Evolutionary conservation across 495 filamentous ascomycete species (phyloP).

Genomic region (Neurospora sp.): DNA sequence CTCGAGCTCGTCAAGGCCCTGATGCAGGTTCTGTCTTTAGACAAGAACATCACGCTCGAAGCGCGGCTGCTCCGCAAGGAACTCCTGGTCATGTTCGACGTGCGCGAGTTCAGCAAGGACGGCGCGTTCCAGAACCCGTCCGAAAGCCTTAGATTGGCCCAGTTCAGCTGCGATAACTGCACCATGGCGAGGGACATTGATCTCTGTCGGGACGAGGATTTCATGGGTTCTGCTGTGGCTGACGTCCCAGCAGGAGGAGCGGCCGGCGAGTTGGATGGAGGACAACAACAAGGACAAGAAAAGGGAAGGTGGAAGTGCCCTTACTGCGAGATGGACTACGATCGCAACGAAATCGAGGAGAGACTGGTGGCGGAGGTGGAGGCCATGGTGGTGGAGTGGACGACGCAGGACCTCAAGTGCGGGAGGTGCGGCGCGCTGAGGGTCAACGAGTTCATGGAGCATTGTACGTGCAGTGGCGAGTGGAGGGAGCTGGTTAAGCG

Average conservation of each 20-base stretch:
- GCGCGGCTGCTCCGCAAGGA: slow-evolving; percentile 80
- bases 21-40: slow-evolving; percentile 81
- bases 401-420: slow-evolving; percentile 84
- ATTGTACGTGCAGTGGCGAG: slow-evolving; percentile 80
- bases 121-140: slow-evolving; percentile 81
- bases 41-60: slow-evolving; percentile 78
- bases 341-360: slow-evolving; percentile 73
- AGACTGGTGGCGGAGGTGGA: slow-evolving; percentile 67
- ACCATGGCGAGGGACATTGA: slow-evolving; percentile 83
- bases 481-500: slow-evolving; percentile 66
- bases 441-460: slow-evolving; percentile 91
- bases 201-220: slow-evolving; percentile 82
- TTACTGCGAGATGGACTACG: slow-evolving; percentile 66
- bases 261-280: slow-evolving; percentile 8
- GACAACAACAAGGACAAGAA: slow-evolving; percentile 4
- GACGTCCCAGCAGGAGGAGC: neutral
- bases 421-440: slow-evolving; percentile 52
- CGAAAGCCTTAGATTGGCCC: slow-evolving; percentile 56
- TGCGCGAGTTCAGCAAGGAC: slow-evolving; percentile 85
- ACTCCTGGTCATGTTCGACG: slow-evolving; percentile 77
- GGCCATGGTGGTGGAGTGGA: slow-evolving; percentile 65
- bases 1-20: slow-evolving; percentile 85
- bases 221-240: slow-evolving; percentile 39
- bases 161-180: slow-evolving; percentile 78
- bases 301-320: slow-evolving; percentile 62